Base-by-base conservation (phyloP, 2,329 filamentous ascomycete genomes). In the Cladosporium velox region DNA sequence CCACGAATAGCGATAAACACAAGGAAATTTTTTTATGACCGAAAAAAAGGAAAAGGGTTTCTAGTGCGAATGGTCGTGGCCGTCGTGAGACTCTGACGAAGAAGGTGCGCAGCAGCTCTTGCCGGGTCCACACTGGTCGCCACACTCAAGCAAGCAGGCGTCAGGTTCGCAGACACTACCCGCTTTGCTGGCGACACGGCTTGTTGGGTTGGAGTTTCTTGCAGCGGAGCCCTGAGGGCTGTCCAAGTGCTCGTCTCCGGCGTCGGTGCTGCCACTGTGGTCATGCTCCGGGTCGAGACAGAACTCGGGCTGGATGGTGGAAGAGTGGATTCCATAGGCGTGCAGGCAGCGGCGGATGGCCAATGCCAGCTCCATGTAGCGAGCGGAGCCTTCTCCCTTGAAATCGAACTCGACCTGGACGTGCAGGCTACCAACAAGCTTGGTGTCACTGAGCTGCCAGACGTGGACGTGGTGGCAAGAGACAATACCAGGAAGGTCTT, bases 381-480 rank as follows among this genome's bases (percentile, higher is more conserved):
- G 88, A 64, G 86, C 85, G 0, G 85, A 87, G 51, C 90, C 90
- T 71, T 93, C 88, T 59, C 91, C 91, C 75, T 93, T 90, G 77
- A 96, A 93, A 71, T 93, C 91, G 77, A 96, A 97, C 57, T 89
- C 88, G 26, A 99, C 90, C 77, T 97, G 92, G 54, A 99, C 90
- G 76, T 99, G 95, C 79, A 99, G 87, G 12, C 91, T 95, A 14
- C 95, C 94, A 44, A 99, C 90, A 38, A 97, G 84, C 82, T 97
- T 97, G 62, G 93, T 95, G 76, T 98, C 94, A 18, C 91, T 96
- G 38, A 99, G 86, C 78, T 98, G 94, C 95, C 95, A 99, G 68
- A 99, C 93, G 77, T 99, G 95, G 26, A 99, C 85, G 77, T 99
- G 94, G 79, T 99, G 95, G 75, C 93, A 97, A 76, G 91, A 92